A percentile compares a stretch with the other conserved stretches of the same genome.
These are phyloP conservation scores for Mycena floridula DNA, from an alignment of 768 basidiomycete genomes.

Conservation along the genomic window DNA sequence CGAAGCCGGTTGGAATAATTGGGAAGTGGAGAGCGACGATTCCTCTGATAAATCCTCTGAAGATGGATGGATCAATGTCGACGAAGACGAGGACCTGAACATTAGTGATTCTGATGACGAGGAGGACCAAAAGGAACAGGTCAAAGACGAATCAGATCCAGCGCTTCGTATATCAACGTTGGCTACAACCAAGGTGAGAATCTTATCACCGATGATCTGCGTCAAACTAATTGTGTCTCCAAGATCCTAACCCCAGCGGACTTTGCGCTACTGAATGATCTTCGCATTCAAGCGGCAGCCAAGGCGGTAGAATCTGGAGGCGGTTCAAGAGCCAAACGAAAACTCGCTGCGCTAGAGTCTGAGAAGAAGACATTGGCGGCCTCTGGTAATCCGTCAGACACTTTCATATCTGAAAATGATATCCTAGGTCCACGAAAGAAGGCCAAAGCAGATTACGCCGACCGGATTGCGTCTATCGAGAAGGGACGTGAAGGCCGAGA, in stretches of 20 bases:
- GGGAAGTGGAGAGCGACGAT: slow-evolving; percentile 79
- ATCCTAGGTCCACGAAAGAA: slow-evolving; percentile 95
- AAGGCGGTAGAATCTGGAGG: slow-evolving; percentile 65
- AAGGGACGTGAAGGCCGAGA: slow-evolving; percentile 94
- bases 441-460: slow-evolving; percentile 88
- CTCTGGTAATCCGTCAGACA: slow-evolving; percentile 26
- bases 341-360: slow-evolving; percentile 76
- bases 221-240: neutral
- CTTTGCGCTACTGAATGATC: slow-evolving; percentile 86
- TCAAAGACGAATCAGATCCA: slow-evolving; percentile 28
- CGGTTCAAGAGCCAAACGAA: slow-evolving; percentile 79
- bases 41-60: slow-evolving; percentile 47
- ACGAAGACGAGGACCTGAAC: slow-evolving; percentile 60
- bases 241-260: slow-evolving; percentile 98
- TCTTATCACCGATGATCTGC: neutral
- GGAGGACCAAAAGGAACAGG: slow-evolving; percentile 46
- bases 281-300: slow-evolving; percentile 73
- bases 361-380: slow-evolving; percentile 46
- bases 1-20: slow-evolving; percentile 76
- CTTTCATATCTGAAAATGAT: slow-evolving; percentile 83
- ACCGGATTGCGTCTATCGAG: slow-evolving; percentile 85
- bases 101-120: slow-evolving; percentile 87
- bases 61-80: slow-evolving; percentile 79
- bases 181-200: slow-evolving; percentile 73
- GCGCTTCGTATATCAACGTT: slow-evolving; percentile 51